Evolutionary conservation across 352 stramenopile species (phyloP).

Genomic region (Phytophthora megakarya): DNA sequence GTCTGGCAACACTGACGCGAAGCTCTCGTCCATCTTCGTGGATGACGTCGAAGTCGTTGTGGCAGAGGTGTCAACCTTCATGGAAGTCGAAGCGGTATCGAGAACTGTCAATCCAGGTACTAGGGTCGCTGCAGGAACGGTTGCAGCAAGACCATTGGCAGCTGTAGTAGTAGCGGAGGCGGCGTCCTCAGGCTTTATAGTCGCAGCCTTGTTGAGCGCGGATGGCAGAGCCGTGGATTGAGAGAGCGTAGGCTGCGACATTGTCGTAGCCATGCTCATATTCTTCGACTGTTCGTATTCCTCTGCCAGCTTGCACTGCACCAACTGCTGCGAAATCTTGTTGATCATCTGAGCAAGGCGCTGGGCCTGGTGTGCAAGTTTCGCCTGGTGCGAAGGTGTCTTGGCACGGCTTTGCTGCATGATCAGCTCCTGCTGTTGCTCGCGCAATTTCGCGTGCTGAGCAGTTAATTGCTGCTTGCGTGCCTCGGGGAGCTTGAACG

Average conservation of each 20-base stretch:
- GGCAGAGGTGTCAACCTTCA: constrained; percentile 22
- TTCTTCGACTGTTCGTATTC: constrained; percentile 77
- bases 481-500: constrained; percentile 66
- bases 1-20: constrained; percentile 76
- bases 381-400: constrained; percentile 69
- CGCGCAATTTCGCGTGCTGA: constrained; percentile 71
- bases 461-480: constrained; percentile 74
- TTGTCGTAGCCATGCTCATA: constrained; percentile 38
- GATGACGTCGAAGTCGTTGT: not conserved
- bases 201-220: constrained; percentile 45
- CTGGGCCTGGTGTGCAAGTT: constrained; percentile 76
- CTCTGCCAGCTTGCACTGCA: constrained; percentile 83
- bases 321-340: constrained; percentile 86
- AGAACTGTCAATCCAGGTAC: constrained; percentile 18
- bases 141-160: constrained; percentile 11
- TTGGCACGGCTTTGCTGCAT: constrained; percentile 76
- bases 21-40: constrained; percentile 49
- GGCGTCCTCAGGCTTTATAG: constrained; percentile 37
- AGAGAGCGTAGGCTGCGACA: constrained; percentile 27
- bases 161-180: constrained; percentile 17
- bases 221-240: constrained; percentile 34
- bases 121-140: constrained; percentile 14
- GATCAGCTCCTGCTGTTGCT: constrained; percentile 83
- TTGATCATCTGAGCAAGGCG: constrained; percentile 83
- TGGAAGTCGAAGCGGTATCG: constrained; percentile 8